phyloP scores from a whole-genome alignment of 2,329 filamentous ascomycete genomes.

The Chaetomiaceae sp. region DNA sequence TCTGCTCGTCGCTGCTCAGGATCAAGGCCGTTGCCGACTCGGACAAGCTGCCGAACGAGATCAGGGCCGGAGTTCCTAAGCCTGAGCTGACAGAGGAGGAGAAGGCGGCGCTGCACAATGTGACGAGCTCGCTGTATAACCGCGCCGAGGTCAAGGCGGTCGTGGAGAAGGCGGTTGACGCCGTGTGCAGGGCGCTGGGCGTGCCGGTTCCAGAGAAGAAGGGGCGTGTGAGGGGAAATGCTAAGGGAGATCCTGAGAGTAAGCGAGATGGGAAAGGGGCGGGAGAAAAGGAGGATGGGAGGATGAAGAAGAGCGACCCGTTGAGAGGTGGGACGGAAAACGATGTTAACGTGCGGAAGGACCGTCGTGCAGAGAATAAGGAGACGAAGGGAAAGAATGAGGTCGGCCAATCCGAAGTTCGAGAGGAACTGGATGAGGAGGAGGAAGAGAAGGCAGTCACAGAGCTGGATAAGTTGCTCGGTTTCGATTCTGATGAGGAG shows the following conservation, averaged over 20 bases:
- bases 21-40: constrained; percentile 48
- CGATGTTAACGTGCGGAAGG: background rate
- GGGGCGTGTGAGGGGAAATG: constrained; percentile 30
- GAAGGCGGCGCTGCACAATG: constrained; percentile 47
- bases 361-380: background rate
- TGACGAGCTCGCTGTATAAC: constrained; percentile 53
- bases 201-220: constrained; percentile 43
- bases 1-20: constrained; percentile 48
- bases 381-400: constrained; percentile 19
- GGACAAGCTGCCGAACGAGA: constrained; percentile 42
- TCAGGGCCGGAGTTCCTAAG: constrained; percentile 43
- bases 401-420: constrained; percentile 21
- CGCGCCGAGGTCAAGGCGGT: constrained; percentile 44
- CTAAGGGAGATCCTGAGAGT: constrained; percentile 21
- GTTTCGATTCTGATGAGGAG: constrained; percentile 26
- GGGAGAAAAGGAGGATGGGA: constrained; percentile 29
- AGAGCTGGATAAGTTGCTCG: constrained; percentile 23
- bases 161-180: constrained; percentile 42
- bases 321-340: constrained; percentile 5
- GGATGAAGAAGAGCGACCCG: constrained; percentile 20
- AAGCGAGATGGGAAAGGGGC: constrained; percentile 8
- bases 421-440: constrained; percentile 16
- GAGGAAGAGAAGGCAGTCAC: constrained; percentile 18
- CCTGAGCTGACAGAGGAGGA: constrained; percentile 48
- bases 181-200: constrained; percentile 43